Evolutionary conservation across 1,139 yeast genomes (phyloP).

Genomic region (Candida dubliniensis): DNA sequence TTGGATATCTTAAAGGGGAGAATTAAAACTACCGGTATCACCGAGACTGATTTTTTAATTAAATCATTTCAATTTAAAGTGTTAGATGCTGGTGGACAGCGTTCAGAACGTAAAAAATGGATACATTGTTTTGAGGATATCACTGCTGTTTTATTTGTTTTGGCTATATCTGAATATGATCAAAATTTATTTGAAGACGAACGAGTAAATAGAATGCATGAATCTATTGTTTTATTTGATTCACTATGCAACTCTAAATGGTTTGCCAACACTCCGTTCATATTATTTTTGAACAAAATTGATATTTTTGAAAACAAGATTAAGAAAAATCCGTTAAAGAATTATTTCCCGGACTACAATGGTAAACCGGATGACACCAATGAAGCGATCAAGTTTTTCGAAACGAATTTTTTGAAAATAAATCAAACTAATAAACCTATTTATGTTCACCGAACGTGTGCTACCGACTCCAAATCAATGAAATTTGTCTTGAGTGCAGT

Average conservation of each 20-base stretch:
- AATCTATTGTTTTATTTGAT: constrained; percentile 81
- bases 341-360: constrained; percentile 70
- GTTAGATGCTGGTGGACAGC: constrained; percentile 96
- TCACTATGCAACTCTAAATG: constrained; percentile 82
- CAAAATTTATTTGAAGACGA: constrained; percentile 90
- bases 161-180: constrained; percentile 90
- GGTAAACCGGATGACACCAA: constrained; percentile 65
- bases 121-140: constrained; percentile 93
- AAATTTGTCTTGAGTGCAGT: constrained; percentile 88
- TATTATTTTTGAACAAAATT: constrained; percentile 82
- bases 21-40: constrained; percentile 93
- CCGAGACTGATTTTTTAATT: constrained; percentile 79
- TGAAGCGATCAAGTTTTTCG: constrained; percentile 67
- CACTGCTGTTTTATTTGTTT: constrained; percentile 85
- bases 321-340: constrained; percentile 57
- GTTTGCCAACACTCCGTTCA: constrained; percentile 85
- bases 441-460: constrained; percentile 92
- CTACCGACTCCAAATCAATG: constrained; percentile 90
- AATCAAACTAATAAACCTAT: constrained; percentile 72
- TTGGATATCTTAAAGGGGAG: constrained; percentile 86
- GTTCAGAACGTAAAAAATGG: constrained; percentile 94
- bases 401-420: constrained; percentile 57
- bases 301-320: constrained; percentile 80
- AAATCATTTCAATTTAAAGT: constrained; percentile 69
- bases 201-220: constrained; percentile 87